Evolutionary conservation across 2,329 filamentous ascomycete species (phyloP).

Genomic region (Trichophyton schoenleinii): DNA sequence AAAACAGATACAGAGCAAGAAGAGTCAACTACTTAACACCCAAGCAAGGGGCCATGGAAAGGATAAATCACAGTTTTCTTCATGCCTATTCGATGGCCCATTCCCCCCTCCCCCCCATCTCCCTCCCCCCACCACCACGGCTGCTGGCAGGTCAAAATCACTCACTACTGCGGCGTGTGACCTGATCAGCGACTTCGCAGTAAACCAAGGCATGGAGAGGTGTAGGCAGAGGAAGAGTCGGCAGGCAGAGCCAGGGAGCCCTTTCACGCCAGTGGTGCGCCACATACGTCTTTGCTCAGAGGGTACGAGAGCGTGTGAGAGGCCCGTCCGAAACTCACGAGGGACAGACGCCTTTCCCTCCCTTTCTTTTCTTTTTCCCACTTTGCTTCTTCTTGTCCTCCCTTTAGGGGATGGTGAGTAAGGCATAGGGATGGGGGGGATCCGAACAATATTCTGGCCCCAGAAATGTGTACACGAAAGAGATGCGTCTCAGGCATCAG

Average conservation of each 20-base stretch:
- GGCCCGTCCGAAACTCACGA: background rate
- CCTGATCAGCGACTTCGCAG: constrained; percentile 1
- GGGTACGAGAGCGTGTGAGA: background rate
- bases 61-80: background rate
- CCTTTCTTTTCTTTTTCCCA: background rate
- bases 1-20: background rate
- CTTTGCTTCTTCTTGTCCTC: background rate
- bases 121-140: background rate
- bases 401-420: background rate
- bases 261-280: background rate
- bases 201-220: background rate
- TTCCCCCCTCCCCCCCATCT: background rate
- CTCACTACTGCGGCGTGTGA: constrained; percentile 1
- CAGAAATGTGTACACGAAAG: background rate
- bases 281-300: background rate
- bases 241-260: background rate
- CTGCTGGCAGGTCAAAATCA: background rate
- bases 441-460: background rate
- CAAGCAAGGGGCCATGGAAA: background rate
- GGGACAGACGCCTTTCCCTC: background rate
- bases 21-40: background rate
- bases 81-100: background rate
- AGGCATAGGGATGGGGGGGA: background rate
- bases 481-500: background rate
- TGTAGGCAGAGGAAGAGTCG: background rate